These are phyloP conservation scores for Acanthamoeba rhysodes DNA, from an alignment of 208 protist species.

Conservation along the genomic window DNA sequence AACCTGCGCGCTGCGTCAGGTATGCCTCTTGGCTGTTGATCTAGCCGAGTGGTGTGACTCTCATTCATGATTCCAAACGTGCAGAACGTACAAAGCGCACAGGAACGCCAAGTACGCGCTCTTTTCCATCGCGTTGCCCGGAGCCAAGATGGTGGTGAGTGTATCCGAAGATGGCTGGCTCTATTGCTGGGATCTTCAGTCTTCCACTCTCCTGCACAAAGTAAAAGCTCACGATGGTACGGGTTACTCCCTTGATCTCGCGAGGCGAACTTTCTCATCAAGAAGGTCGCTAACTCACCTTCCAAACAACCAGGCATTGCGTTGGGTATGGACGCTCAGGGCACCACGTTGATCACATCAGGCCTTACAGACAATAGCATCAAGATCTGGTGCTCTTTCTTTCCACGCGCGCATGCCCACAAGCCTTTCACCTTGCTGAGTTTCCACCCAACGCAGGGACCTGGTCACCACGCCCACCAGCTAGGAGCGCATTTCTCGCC, in stretches of 20 bases:
- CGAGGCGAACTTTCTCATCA: no score
- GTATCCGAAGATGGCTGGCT: constrained; percentile 25
- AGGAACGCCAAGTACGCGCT: constrained; percentile 21
- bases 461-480: no score
- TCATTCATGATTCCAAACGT: background rate
- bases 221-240: background rate
- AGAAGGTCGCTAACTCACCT: background rate
- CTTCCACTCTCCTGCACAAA: background rate
- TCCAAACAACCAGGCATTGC: background rate
- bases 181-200: background rate
- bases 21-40: background rate
- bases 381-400: constrained; percentile 29
- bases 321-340: constrained; percentile 14
- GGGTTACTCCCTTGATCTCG: background rate
- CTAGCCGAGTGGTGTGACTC: background rate
- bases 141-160: constrained; percentile 11
- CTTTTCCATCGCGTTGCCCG: constrained; percentile 13
- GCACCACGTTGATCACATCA: background rate
- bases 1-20: constrained; percentile 1
- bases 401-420: background rate
- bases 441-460: background rate
- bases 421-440: background rate
- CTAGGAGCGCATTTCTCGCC: no score
- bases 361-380: background rate
- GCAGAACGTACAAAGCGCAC: constrained; percentile 30